Conservation (phyloP, 805 yeast genomes). For the Lipomyces chichibuensis region DNA sequence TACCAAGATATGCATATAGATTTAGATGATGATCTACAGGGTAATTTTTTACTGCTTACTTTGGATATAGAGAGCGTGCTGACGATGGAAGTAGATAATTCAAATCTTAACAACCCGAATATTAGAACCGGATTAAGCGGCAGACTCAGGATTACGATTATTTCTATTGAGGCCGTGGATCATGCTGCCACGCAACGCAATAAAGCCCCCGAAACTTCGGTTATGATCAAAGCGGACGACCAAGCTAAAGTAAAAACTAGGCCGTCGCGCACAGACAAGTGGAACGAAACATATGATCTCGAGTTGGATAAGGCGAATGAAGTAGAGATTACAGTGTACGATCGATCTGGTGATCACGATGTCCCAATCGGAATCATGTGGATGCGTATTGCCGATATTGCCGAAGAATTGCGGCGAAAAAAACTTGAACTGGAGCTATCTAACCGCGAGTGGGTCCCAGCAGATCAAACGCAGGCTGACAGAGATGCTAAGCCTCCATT, state of each 20-base stretch:
- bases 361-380: slow-evolving; percentile 92
- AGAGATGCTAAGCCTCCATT: not conserved
- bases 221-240: slow-evolving; percentile 84
- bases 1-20: slow-evolving; percentile 86
- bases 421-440: slow-evolving; percentile 75
- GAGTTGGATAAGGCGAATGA: slow-evolving; percentile 91
- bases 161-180: slow-evolving; percentile 84
- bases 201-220: slow-evolving; percentile 76
- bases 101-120: slow-evolving; percentile 64
- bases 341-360: slow-evolving; percentile 58
- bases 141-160: slow-evolving; percentile 67
- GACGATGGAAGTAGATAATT: slow-evolving; percentile 42
- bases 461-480: slow-evolving; percentile 44
- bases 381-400: slow-evolving; percentile 86
- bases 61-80: not conserved
- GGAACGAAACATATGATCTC: slow-evolving; percentile 81
- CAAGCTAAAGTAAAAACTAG: slow-evolving; percentile 77
- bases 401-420: slow-evolving; percentile 91
- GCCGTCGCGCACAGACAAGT: slow-evolving; percentile 72
- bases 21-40: slow-evolving; percentile 53
- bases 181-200: slow-evolving; percentile 80
- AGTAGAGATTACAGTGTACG: slow-evolving; percentile 84
- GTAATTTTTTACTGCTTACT: not conserved
- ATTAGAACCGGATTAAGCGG: slow-evolving; percentile 87
- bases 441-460: slow-evolving; percentile 85